Base-by-base conservation (phyloP, 2,329 filamentous ascomycete genomes). In the Alternaria gansuensis region DNA sequence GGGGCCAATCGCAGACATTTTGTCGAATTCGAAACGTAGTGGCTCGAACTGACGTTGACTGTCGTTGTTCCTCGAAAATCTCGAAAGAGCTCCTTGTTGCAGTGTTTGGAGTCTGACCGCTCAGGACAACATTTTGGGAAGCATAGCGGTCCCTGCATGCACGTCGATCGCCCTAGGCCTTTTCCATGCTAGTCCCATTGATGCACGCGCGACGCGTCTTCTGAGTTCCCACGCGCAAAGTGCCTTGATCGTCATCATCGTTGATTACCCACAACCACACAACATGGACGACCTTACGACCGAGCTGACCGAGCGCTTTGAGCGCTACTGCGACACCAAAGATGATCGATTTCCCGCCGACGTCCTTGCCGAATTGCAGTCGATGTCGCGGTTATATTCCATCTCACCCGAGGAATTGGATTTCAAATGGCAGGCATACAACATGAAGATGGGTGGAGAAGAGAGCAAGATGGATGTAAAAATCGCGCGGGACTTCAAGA, bases 341-440 rank as follows among this genome's bases (percentile, higher is more conserved):
- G 71, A 73, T 40, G 56, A 70, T 60, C 80, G 85, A 36, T 82
- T 98, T 5, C 87, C 92, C 62, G 82, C 88, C 64, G 94, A 98
- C 77, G 86, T 98, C 57, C 81, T 92, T 64, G 82, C 84, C 52
- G 93, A 97, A 80, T 83, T 99, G 66, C 85, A 90, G 74, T 96
- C 92, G 58, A 96, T 97, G 75, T 85, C 95, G 80, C 88, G 89
- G 54, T 83, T 98, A 60, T 92, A 97, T 79, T 88, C 87, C 46
- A 85, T 98, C 60, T 87, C 88, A 14, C 84, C 88, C 33, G 89
- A 98, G 76, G 95, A 98, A 75, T 83, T 98, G 26, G 97, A 92
- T 79, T 97, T 92, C 87, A 98, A 98, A 84, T 99, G 95, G 95
- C 95, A 99, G 78, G 94, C 93, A 0, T 98, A 97, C 83, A 93